phyloP scores from a whole-genome alignment of 805 yeast species.

The Candida railenensis region DNA sequence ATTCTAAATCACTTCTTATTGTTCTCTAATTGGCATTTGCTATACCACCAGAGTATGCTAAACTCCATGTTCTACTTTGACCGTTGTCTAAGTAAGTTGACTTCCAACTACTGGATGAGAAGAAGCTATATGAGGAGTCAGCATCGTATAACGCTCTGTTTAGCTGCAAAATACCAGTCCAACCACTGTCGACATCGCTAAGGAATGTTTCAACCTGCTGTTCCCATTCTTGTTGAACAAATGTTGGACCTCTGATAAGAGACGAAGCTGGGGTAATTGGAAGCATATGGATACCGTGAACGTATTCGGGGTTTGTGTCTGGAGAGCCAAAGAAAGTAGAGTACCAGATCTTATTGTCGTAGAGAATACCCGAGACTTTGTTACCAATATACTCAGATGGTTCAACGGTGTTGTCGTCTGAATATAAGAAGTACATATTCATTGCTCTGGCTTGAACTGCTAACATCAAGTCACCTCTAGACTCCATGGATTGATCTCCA shows the following conservation, averaged over 20 bases:
- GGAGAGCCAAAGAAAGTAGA: constrained; percentile 69
- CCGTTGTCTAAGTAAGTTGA: constrained; percentile 55
- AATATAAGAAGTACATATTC: constrained; percentile 52
- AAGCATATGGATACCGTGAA: constrained; percentile 76
- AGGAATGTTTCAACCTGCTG: constrained; percentile 46
- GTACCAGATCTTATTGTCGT: constrained; percentile 70
- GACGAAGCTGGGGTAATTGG: constrained; percentile 73
- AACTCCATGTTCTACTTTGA: constrained; percentile 61
- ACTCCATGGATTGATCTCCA: constrained; percentile 54
- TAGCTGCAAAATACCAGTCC: constrained; percentile 70
- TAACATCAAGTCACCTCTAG: constrained; percentile 60
- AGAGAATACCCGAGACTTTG: constrained; percentile 69
- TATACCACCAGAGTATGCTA: constrained; percentile 58
- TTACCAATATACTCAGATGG: constrained; percentile 55
- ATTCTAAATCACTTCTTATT: too few relatives aligned
- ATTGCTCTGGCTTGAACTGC: constrained; percentile 57
- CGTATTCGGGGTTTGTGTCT: constrained; percentile 46
- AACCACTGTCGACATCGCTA: constrained; percentile 53
- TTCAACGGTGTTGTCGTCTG: constrained; percentile 50
- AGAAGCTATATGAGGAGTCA: constrained; percentile 56
- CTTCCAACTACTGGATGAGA: constrained; percentile 28
- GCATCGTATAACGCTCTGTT: constrained; percentile 80
- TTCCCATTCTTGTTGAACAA: constrained; percentile 64
- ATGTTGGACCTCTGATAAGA: constrained; percentile 51
- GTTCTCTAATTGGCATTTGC: constrained; percentile 15